Conservation (phyloP, 257 asterid species). For the Cinchona pubescens region DNA sequence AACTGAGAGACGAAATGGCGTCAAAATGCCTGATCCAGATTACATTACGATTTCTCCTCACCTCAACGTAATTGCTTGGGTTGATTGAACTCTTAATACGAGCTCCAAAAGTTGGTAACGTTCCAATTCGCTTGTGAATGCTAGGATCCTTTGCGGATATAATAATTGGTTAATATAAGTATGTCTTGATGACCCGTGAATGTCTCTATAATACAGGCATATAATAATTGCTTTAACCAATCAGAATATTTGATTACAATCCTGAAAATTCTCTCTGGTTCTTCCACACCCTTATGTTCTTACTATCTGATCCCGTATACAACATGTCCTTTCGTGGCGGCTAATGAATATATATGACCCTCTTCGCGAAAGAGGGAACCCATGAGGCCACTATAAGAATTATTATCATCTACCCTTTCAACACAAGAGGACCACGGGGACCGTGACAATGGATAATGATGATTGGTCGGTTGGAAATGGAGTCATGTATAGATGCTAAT, state of each 20-base stretch:
- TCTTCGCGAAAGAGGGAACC: constrained; percentile 96
- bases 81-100: constrained; percentile 67
- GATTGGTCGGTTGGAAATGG: neutral
- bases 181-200: constrained; percentile 92
- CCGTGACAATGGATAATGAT: constrained; percentile 56
- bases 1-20: constrained; percentile 73
- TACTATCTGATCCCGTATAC: constrained; percentile 90
- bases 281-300: constrained; percentile 90
- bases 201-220: constrained; percentile 61
- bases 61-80: constrained; percentile 59
- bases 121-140: constrained; percentile 64
- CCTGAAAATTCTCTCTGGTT: constrained; percentile 77
- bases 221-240: constrained; percentile 79
- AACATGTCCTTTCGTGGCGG: constrained; percentile 67
- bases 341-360: constrained; percentile 83
- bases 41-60: constrained; percentile 41
- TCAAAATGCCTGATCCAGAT: constrained; percentile 78
- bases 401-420: constrained; percentile 19
- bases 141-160: constrained; percentile 62
- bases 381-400: constrained; percentile 78
- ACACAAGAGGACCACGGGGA: constrained; percentile 75
- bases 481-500: constrained; percentile 22
- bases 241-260: constrained; percentile 77
- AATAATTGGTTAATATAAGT: too few species aligned
- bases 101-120: constrained; percentile 70